Conservation (phyloP, 768 basidiomycete species). For the Scleroderma bovista region DNA sequence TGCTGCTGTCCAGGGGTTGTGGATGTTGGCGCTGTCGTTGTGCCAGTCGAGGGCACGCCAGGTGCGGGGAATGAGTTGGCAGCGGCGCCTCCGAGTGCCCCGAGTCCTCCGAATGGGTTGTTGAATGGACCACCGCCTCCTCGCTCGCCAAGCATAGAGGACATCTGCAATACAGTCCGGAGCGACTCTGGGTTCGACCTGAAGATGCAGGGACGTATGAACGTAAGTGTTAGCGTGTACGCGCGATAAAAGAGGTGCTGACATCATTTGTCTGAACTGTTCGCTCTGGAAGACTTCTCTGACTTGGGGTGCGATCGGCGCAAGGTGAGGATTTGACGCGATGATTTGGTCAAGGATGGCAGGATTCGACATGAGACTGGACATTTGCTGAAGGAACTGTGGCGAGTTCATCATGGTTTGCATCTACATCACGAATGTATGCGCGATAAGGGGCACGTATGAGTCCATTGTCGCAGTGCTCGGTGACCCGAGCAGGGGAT, state of each 20-base stretch:
- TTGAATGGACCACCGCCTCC: slow-evolving; percentile 32
- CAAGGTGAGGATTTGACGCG: slow-evolving; percentile 71
- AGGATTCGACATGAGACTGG: slow-evolving; percentile 79
- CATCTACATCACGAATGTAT: slow-evolving; percentile 39
- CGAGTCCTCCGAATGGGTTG: not conserved
- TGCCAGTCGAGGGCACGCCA: slow-evolving; percentile 41
- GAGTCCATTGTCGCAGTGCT: not conserved
- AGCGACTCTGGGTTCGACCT: slow-evolving; percentile 76
- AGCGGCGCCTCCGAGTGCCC: slow-evolving; percentile 2
- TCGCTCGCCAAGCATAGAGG: slow-evolving; percentile 39
- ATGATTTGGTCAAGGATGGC: slow-evolving; percentile 86
- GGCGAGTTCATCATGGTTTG: slow-evolving; percentile 83
- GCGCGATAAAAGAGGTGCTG: slow-evolving; percentile 17
- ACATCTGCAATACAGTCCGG: slow-evolving; percentile 74
- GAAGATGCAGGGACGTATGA: not conserved
- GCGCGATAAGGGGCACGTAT: not conserved
- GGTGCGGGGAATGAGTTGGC: slow-evolving; percentile 51
- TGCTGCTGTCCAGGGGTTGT: slow-evolving; percentile 3
- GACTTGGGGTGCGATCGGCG: slow-evolving; percentile 73
- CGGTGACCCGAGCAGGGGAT: not conserved
- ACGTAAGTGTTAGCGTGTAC: not conserved
- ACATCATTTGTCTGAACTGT: slow-evolving; percentile 73
- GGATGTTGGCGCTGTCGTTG: slow-evolving; percentile 22
- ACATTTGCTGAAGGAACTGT: slow-evolving; percentile 85
- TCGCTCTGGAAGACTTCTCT: slow-evolving; percentile 74